Base-by-base conservation (phyloP, 805 yeast species). In the Metschnikowia arizonensis region DNA sequence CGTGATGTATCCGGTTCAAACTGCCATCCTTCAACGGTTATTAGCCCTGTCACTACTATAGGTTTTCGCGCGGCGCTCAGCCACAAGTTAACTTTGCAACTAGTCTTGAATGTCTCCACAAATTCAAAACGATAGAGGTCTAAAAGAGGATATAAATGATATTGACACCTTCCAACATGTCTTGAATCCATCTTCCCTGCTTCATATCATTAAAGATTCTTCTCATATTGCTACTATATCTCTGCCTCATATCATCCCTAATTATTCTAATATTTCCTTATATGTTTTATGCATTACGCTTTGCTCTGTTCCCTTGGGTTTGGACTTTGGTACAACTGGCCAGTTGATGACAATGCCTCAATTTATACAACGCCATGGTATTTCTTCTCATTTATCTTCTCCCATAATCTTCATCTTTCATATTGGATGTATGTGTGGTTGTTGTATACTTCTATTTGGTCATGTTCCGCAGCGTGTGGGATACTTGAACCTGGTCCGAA, bases 241-340 rank as follows among this genome's bases (percentile, higher is more conserved):
- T 14, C 34, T 17, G 38, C 38, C 29, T 18, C 29, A 10, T 2
- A n/a, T 34, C n/a, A 6, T 17, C 19, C 19, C 38, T 26, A 34
- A 34, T n/a, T 19, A 34, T 19, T 12, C n/a, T 14, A 34, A 24
- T 39, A 38, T 39, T 31, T 39, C 8, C 30, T 9, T 40, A 2
- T 42, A 48, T 21, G 42, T 48, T 10, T 36, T 42, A 23, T 18
- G 14, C 21, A 14, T 44, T 21, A 30, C 42, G 14, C 35, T 47
- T 10, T 44, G 50, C 29, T 50, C 50, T 6, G 38, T 49, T 23
- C 50, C 50, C 11, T 31, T 47, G 14, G 50, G 50, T 2, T 49
- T 50, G 50, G 52, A 47, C 30, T 25, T 49, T 47, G 52, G 48
- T n/a, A 40, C 52, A 35, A 40, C 50, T 3, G 50, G 52, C 14